Evolutionary conservation across 495 filamentous ascomycete species (phyloP), one percentile per base, ranked within the genome.

Genomic region (Neurospora sp.): DNA sequence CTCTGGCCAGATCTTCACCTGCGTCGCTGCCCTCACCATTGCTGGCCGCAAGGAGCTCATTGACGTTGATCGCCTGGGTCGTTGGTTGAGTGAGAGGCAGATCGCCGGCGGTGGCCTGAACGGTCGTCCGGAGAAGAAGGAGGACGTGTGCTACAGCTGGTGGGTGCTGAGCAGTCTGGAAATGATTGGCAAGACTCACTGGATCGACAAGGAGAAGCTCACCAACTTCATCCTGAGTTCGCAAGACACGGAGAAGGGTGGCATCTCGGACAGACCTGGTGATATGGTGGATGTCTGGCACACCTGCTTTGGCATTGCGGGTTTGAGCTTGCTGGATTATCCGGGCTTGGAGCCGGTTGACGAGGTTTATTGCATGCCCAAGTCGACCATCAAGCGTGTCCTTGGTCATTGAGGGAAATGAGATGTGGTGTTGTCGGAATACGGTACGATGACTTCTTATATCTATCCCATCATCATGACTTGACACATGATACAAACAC

Each of bases 141-240:
- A 95, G 80, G 96, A 99, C 83, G 94, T 97, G 8, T 99, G 96
- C 82, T 99, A 99, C 81, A 96, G 92, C 79, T 99, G 96, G 96
- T 99, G 96, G 96, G 96, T 98, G 34, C 81, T 92, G 71, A 92
- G 91, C 77, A 97, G 94, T 79, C 80, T 99, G 73, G 91, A 90
- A 34, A 97, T 98, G 89, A 92, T 98, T 74, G 92, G 88, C 70
- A 89, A 91, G 73, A 85, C 94, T 45, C 90, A 97, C 81, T 99
- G 96, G 96, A 94, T 99, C 77, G 92, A 98, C 83, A 85, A 87
- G 38, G 84, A 90, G 72, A 92, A 91, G 78, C 88, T 99, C 76
- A 84, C 89, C 70, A 78, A 81, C 39, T 99, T 95, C 82, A 97
- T 98, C 69, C 82, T 99, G 72, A 85, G 84, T 71, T 98, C 92